Conservation (phyloP, 805 yeast species). For the Yamadazyma ubonensis region DNA sequence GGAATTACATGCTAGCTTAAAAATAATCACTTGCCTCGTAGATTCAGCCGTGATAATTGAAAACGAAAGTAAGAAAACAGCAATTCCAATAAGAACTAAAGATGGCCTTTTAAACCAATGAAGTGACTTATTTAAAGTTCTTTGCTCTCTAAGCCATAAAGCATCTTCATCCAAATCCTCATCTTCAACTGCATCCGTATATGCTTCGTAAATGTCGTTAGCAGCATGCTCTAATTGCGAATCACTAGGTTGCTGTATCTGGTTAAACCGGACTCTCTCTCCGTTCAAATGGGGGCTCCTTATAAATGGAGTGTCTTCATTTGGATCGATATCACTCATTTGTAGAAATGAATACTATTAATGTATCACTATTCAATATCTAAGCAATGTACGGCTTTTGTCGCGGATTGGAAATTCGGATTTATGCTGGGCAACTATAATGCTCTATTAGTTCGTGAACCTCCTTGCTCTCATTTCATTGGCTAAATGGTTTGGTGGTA, state of each 20-base stretch:
- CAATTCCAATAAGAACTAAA: constrained; percentile 45
- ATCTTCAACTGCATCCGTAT: constrained; percentile 33
- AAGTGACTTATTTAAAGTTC: constrained; percentile 40
- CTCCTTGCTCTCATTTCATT: too few relatives aligned
- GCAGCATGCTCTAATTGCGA: constrained; percentile 29
- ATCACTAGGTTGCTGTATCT: constrained; percentile 8
- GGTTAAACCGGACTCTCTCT: constrained; percentile 10
- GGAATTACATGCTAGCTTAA: constrained; percentile 30
- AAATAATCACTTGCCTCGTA: constrained; percentile 37
- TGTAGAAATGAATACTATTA: too few relatives aligned
- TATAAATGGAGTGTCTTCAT: too few relatives aligned
- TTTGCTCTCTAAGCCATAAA: constrained; percentile 50
- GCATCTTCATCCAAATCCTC: constrained; percentile 41
- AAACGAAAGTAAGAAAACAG: constrained; percentile 43
- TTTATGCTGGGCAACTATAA: too few relatives aligned
- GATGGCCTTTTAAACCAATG: constrained; percentile 62
- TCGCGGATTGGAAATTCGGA: too few relatives aligned
- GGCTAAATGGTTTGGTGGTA: too few relatives aligned
- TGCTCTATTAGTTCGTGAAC: too few relatives aligned
- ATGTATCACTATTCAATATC: too few relatives aligned
- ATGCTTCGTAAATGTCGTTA: constrained; percentile 40
- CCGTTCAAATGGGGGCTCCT: too few relatives aligned
- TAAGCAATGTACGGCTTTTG: too few relatives aligned
- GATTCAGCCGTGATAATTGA: constrained; percentile 39
- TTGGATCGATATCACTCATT: too few relatives aligned